Evolutionary conservation across 495 filamentous ascomycete genomes (phyloP).

Genomic region (Hypoxylon trugodes): DNA sequence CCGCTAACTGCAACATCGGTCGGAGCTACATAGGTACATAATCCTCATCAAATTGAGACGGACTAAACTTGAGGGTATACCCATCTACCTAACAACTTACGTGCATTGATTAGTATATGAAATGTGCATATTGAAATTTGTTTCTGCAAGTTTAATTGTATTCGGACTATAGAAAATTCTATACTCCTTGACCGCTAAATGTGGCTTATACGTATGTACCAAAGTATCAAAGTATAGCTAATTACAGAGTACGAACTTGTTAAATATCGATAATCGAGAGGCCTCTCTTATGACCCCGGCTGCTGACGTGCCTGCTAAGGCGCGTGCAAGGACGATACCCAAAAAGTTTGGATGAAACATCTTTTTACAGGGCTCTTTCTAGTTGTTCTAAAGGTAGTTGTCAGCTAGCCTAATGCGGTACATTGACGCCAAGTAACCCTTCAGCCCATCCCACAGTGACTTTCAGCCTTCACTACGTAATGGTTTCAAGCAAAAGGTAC

Average conservation of each 20-base stretch:
- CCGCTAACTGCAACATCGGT: no score
- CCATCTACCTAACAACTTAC: no score
- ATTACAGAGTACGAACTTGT: slow-evolving; percentile 39
- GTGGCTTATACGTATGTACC: background rate
- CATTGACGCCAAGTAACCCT: slow-evolving; percentile 20
- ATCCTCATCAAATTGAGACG: no score
- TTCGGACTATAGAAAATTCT: background rate
- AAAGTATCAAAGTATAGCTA: slow-evolving; percentile 32
- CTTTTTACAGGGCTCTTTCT: slow-evolving; percentile 10
- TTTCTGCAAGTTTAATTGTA: no score
- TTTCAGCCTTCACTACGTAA: slow-evolving; percentile 20
- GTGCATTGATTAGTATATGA: no score
- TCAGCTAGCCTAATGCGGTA: slow-evolving; percentile 20
- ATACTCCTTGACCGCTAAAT: slow-evolving; percentile 22
- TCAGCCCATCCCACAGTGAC: slow-evolving; percentile 6
- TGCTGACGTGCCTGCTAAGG: slow-evolving; percentile 18
- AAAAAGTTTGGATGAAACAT: slow-evolving; percentile 37
- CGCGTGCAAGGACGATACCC: slow-evolving; percentile 36
- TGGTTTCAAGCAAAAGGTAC: slow-evolving; percentile 8
- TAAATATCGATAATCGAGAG: slow-evolving; percentile 35
- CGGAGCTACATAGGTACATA: no score
- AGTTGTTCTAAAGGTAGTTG: slow-evolving; percentile 12
- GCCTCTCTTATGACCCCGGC: slow-evolving; percentile 28
- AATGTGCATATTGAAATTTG: no score
- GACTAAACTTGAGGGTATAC: no score